A percentile compares a stretch with the other conserved stretches of the same genome.
Conservation (phyloP, 768 basidiomycete species). For the Lanmaoa rubissima region DNA sequence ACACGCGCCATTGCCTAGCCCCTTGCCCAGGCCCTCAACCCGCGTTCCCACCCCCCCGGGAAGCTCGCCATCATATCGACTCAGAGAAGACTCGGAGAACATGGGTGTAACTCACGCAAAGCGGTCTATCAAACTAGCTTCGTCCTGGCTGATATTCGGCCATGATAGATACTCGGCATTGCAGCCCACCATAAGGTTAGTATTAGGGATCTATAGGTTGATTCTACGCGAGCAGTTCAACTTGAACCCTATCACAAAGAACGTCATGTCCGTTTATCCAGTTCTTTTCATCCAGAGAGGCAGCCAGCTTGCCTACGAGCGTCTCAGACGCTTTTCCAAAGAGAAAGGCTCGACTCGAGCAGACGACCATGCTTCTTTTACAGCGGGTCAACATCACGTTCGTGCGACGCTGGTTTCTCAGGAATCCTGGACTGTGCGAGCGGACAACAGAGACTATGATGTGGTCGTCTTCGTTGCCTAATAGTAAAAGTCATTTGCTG, state of each 20-base stretch:
- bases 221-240: background rate
- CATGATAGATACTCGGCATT: background rate
- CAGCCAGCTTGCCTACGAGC: slow-evolving; percentile 27
- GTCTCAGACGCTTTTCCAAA: slow-evolving; percentile 16
- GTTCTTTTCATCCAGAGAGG: background rate
- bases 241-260: background rate
- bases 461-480: slow-evolving; percentile 80
- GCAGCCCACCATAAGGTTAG: background rate
- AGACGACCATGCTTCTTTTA: slow-evolving; percentile 71
- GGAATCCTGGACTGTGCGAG: slow-evolving; percentile 58
- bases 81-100: no score
- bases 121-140: background rate
- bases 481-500: slow-evolving; percentile 9
- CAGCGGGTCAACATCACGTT: slow-evolving; percentile 87
- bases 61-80: background rate
- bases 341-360: slow-evolving; percentile 43
- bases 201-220: background rate
- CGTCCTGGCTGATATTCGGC: background rate
- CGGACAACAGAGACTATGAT: slow-evolving; percentile 72
- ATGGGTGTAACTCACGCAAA: background rate
- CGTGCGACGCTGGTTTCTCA: slow-evolving; percentile 58
- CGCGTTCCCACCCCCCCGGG: no score
- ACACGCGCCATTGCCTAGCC: no score
- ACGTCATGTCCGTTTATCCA: slow-evolving; percentile 19
- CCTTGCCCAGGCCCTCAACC: no score